Evolutionary conservation across 371 early-diverging fungal species (phyloP).

Genomic region (Batkoa obscura): DNA sequence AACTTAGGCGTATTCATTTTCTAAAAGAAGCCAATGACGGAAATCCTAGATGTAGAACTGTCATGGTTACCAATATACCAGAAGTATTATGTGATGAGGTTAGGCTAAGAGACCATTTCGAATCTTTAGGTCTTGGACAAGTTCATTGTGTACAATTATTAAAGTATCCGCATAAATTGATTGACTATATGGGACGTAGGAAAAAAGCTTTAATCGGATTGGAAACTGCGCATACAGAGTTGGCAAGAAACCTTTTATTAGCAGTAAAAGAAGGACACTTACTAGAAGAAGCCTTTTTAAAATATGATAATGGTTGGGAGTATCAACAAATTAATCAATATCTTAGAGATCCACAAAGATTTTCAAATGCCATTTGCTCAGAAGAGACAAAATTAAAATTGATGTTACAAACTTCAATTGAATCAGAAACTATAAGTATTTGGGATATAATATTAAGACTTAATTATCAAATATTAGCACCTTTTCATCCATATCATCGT

Average conservation of each 20-base stretch:
- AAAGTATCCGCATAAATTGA: slow-evolving; percentile 9
- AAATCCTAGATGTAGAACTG: slow-evolving; percentile 11
- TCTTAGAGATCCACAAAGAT: neutral
- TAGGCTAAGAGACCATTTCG: slow-evolving; percentile 15
- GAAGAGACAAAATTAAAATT: neutral
- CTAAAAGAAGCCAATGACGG: slow-evolving; percentile 8
- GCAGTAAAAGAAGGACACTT: slow-evolving; percentile 8
- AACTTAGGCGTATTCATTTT: slow-evolving; percentile 14
- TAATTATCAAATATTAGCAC: slow-evolving; percentile 6
- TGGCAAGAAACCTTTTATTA: slow-evolving; percentile 14
- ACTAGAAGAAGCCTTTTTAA: neutral
- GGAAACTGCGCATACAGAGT: slow-evolving; percentile 15
- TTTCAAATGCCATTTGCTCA: neutral
- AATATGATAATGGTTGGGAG: neutral
- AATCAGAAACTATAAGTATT: slow-evolving; percentile 4
- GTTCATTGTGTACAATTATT: slow-evolving; percentile 20
- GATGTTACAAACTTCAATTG: slow-evolving; percentile 5
- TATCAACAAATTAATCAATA: neutral
- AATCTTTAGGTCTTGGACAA: slow-evolving; percentile 15
- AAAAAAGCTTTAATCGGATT: slow-evolving; percentile 11
- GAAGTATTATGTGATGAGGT: slow-evolving; percentile 17
- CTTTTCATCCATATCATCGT: slow-evolving; percentile 8
- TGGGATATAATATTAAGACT: slow-evolving; percentile 9
- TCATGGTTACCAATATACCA: slow-evolving; percentile 18
- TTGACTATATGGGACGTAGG: neutral